A percentile compares a stretch with the other conserved stretches of the same genome.
Conservation (phyloP, 129 eudicot genomes). For the Arctium lappa region DNA sequence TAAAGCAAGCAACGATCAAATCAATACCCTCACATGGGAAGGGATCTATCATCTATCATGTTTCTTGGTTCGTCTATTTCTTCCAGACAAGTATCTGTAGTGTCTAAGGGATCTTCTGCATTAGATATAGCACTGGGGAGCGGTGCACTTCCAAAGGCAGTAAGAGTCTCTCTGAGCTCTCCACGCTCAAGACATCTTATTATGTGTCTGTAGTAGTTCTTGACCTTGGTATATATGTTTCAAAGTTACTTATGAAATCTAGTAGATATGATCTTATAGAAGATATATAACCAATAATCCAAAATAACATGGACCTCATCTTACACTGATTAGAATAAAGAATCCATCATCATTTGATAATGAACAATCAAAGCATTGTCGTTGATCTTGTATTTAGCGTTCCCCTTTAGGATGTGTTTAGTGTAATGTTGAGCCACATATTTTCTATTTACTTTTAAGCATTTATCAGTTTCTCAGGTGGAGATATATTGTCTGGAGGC, state of each 20-base stretch:
- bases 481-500: too few relatives aligned
- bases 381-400: not conserved
- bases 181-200: not conserved
- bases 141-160: too few relatives aligned
- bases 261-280: not conserved
- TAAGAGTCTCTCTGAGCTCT: too few relatives aligned
- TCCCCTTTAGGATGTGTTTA: not conserved
- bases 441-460: not conserved
- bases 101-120: too few relatives aligned
- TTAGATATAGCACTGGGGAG: too few relatives aligned
- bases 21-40: too few relatives aligned
- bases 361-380: not conserved
- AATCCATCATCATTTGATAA: not conserved
- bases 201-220: not conserved
- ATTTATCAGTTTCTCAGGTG: not conserved
- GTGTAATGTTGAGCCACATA: not conserved
- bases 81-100: too few relatives aligned
- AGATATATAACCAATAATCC: not conserved
- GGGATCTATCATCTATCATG: too few relatives aligned
- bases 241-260: not conserved
- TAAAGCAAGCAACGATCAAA: too few relatives aligned
- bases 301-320: not conserved
- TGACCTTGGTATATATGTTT: not conserved
- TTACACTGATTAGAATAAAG: not conserved
- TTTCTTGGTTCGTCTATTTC: too few relatives aligned